Conservation (phyloP, 2,329 filamentous ascomycete species). For the Teratosphaeria zuluensis region DNA sequence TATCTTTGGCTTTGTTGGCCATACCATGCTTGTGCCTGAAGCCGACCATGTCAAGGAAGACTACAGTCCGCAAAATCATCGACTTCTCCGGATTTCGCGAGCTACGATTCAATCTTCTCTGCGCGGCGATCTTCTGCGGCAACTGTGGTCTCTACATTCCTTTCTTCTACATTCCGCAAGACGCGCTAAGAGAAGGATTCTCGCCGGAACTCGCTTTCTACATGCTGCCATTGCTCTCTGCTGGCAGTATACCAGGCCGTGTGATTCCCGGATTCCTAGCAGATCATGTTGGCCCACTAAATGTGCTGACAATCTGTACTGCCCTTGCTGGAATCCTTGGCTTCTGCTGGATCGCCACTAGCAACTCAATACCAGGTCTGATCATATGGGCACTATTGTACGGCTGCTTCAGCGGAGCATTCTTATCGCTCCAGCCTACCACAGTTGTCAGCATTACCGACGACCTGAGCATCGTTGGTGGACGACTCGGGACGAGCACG, state of each 20-base stretch:
- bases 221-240: conserved; percentile 56
- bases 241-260: conserved; percentile 47
- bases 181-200: conserved; percentile 45
- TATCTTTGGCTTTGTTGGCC: conserved; percentile 23
- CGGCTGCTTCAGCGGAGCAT: conserved; percentile 14
- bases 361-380: conserved; percentile 4
- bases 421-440: conserved; percentile 11
- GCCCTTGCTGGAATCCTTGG: conserved; percentile 29
- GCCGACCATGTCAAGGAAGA: conserved; percentile 29
- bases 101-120: conserved; percentile 35
- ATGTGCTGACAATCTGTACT: conserved; percentile 31
- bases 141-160: conserved; percentile 35
- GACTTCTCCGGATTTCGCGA: conserved; percentile 36
- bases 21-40: conserved; percentile 9
- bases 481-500: conserved; percentile 11
- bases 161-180: conserved; percentile 52
- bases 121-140: conserved; percentile 39
- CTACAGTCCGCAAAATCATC: conserved; percentile 33
- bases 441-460: conserved; percentile 11
- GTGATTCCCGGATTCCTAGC: conserved; percentile 47
- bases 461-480: conserved; percentile 13
- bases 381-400: conserved; percentile 15
- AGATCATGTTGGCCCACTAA: conserved; percentile 40
- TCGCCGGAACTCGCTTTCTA: conserved; percentile 49
- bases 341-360: conserved; percentile 10